A percentile compares a stretch with the other conserved stretches of the same genome.
phyloP scores from a whole-genome alignment of 768 basidiomycete genomes.

The Lactifluus volemus region DNA sequence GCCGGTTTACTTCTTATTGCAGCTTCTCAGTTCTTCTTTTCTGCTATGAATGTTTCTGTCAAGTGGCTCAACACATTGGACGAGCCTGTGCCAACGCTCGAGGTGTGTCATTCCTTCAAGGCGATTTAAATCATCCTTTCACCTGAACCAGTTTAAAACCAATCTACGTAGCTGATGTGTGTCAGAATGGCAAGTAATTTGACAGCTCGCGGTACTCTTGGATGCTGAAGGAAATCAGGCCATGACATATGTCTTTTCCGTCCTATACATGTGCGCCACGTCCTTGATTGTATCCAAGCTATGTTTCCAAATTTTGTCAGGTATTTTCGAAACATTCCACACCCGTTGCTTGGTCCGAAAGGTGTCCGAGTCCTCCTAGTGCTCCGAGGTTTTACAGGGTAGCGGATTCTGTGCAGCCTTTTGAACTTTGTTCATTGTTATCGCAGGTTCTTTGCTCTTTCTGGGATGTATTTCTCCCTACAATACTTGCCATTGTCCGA shows the following conservation, averaged over 20 bases:
- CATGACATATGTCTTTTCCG: slow-evolving; percentile 46
- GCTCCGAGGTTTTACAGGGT: slow-evolving; percentile 58
- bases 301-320: slow-evolving; percentile 16
- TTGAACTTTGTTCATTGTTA: background rate
- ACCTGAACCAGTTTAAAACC: background rate
- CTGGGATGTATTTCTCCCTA: slow-evolving; percentile 61
- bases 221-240: slow-evolving; percentile 26
- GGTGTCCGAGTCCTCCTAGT: slow-evolving; percentile 51
- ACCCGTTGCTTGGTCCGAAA: slow-evolving; percentile 63
- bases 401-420: background rate
- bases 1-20: slow-evolving; percentile 56
- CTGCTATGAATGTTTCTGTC: slow-evolving; percentile 53
- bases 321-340: slow-evolving; percentile 35
- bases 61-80: slow-evolving; percentile 52
- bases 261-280: slow-evolving; percentile 37
- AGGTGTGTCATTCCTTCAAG: slow-evolving; percentile 31
- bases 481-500: slow-evolving; percentile 73
- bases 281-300: background rate
- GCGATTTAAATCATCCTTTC: background rate
- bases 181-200: slow-evolving; percentile 45
- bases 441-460: slow-evolving; percentile 60
- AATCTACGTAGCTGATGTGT: slow-evolving; percentile 35
- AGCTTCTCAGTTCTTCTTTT: slow-evolving; percentile 48
- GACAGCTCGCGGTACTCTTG: slow-evolving; percentile 1
- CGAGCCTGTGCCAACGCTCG: slow-evolving; percentile 46